Conservation (phyloP, 2,329 filamentous ascomycete genomes). For the Fusarium cyanostomum region DNA sequence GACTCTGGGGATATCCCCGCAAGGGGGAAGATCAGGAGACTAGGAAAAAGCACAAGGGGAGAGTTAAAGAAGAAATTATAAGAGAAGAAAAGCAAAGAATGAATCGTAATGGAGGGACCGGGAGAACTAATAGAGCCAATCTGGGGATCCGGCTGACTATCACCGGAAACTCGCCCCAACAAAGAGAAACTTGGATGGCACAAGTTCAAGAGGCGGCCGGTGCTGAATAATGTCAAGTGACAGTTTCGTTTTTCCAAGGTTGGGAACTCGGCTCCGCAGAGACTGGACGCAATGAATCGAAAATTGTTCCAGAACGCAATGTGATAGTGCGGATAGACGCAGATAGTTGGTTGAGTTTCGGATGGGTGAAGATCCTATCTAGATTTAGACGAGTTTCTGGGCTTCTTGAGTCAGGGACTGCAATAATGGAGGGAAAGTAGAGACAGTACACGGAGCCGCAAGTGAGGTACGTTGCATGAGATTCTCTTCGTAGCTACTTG, state of each 20-base stretch:
- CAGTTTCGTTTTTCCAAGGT: slow-evolving; percentile 6
- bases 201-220: not conserved
- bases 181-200: not conserved
- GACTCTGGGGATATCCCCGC: slow-evolving; percentile 30
- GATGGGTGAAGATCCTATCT: slow-evolving; percentile 29
- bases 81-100: slow-evolving; percentile 13
- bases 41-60: slow-evolving; percentile 26
- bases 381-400: slow-evolving; percentile 3
- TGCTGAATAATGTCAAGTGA: slow-evolving; percentile 17
- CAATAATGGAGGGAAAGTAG: slow-evolving; percentile 3
- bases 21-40: slow-evolving; percentile 39
- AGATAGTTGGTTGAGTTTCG: no score
- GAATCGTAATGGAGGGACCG: slow-evolving; percentile 3
- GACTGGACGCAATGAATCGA: slow-evolving; percentile 18
- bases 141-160: slow-evolving; percentile 2
- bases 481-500: not conserved
- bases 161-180: not conserved
- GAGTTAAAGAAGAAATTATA: slow-evolving; percentile 1
- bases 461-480: not conserved
- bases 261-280: not conserved
- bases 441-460: slow-evolving; percentile 29
- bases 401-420: slow-evolving; percentile 23
- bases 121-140: slow-evolving; percentile 17
- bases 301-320: slow-evolving; percentile 31
- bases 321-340: slow-evolving; percentile 4